phyloP scores from a whole-genome alignment of 306 rosid genomes.

The Crotalaria pallida region DNA sequence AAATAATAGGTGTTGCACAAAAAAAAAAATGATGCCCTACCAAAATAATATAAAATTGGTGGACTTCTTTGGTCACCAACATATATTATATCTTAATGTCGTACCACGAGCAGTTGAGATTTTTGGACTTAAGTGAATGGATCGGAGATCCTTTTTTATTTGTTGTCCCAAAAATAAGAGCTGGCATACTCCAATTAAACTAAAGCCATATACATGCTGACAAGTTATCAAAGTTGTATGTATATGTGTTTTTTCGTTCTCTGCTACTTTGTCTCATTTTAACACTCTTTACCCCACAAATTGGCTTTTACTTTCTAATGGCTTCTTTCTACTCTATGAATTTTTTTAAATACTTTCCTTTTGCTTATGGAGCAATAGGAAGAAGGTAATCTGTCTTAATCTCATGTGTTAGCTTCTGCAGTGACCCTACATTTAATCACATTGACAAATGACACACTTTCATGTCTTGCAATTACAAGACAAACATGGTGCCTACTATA shows the following conservation, averaged over 20 bases:
- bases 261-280: not conserved
- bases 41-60: not conserved
- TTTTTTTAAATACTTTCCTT: not conserved
- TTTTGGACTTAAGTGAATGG: not conserved
- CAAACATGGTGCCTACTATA: not conserved
- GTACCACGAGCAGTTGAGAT: not conserved
- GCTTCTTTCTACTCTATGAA: not conserved
- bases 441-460: not conserved
- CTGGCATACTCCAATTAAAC: slow-evolving; percentile 1
- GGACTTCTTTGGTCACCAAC: not conserved
- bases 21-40: not conserved
- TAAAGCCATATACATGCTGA: slow-evolving; percentile 16
- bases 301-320: not conserved
- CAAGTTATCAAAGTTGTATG: not conserved
- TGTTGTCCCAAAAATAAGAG: not conserved
- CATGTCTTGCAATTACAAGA: slow-evolving; percentile 10
- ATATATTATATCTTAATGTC: not conserved
- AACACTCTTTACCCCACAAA: not conserved
- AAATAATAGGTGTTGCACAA: not conserved
- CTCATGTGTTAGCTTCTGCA: not conserved
- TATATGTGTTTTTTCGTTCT: no score
- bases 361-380: not conserved
- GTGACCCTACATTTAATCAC: not conserved
- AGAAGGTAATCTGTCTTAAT: slow-evolving; percentile 20
- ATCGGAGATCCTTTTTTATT: not conserved